Conservation (phyloP, 768 basidiomycete species). For the Rhodotorula taiwanensis region DNA sequence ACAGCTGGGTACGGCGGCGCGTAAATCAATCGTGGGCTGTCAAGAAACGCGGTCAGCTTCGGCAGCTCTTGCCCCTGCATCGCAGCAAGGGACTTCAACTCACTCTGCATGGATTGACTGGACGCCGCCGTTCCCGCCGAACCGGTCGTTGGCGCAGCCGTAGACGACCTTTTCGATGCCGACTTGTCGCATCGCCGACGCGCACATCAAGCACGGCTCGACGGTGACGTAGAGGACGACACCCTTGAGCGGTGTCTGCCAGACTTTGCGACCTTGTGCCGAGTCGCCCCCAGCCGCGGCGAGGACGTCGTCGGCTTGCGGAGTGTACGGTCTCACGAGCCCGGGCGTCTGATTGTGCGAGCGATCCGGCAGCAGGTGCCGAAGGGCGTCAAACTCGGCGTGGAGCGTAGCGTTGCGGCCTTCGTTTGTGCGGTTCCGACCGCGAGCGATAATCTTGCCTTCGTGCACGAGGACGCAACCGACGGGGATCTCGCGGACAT, state of each 20-base stretch:
- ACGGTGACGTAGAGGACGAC: slow-evolving; percentile 95
- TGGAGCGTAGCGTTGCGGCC: slow-evolving; percentile 91
- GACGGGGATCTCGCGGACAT: slow-evolving; percentile 83
- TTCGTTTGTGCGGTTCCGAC: slow-evolving; percentile 90
- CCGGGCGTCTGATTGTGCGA: slow-evolving; percentile 13
- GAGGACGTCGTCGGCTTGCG: slow-evolving; percentile 4
- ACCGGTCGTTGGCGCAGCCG: slow-evolving; percentile 90
- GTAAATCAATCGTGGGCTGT: slow-evolving; percentile 62
- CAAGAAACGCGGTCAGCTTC: too few relatives aligned
- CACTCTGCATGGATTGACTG: slow-evolving; percentile 74
- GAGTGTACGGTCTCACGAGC: slow-evolving; percentile 17
- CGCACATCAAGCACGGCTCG: slow-evolving; percentile 99
- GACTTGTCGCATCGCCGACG: slow-evolving; percentile 85
- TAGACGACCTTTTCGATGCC: slow-evolving; percentile 85
- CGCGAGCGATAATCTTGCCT: slow-evolving; percentile 68
- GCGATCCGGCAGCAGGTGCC: slow-evolving; percentile 65
- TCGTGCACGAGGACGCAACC: slow-evolving; percentile 90
- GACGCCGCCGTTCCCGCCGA: slow-evolving; percentile 94
- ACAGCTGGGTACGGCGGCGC: slow-evolving; percentile 68
- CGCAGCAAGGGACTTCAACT: slow-evolving; percentile 7
- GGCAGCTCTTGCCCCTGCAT: too few relatives aligned
- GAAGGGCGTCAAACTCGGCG: slow-evolving; percentile 94
- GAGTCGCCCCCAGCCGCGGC: neutral
- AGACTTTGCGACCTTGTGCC: slow-evolving; percentile 15
- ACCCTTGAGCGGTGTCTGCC: slow-evolving; percentile 59